phyloP scores from a whole-genome alignment of 495 filamentous ascomycete species.

The Aspergillus egyptiacus region DNA sequence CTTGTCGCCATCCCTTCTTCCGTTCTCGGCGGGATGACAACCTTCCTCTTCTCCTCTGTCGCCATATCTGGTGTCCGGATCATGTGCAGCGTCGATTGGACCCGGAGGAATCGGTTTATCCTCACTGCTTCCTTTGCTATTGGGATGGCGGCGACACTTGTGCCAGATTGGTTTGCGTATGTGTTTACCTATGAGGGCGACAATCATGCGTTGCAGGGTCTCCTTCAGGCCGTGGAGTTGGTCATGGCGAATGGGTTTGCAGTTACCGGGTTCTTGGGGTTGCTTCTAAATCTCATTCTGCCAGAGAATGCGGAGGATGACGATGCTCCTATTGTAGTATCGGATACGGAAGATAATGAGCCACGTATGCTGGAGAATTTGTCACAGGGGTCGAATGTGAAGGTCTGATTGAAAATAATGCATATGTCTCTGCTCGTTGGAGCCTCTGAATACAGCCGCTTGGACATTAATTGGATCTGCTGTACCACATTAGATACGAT shows the following conservation, averaged over 20 bases:
- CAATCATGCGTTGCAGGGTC: constrained; percentile 66
- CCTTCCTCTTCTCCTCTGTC: constrained; percentile 81
- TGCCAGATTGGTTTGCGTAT: constrained; percentile 68
- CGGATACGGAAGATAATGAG: constrained; percentile 20
- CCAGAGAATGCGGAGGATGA: constrained; percentile 70
- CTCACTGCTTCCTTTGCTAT: constrained; percentile 71
- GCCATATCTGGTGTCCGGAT: constrained; percentile 84
- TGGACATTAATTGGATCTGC: neutral
- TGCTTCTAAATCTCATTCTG: constrained; percentile 68
- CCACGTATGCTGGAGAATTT: neutral
- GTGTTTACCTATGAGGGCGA: constrained; percentile 70
- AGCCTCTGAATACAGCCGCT: neutral
- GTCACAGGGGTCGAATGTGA: neutral
- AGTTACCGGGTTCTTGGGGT: constrained; percentile 62
- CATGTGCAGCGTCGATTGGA: constrained; percentile 71
- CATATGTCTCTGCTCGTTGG: neutral
- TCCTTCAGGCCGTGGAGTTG: constrained; percentile 75
- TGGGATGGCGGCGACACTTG: constrained; percentile 76
- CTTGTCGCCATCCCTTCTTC: constrained; percentile 75
- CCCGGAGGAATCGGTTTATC: constrained; percentile 80
- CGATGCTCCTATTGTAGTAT: constrained; percentile 30
- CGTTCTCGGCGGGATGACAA: constrained; percentile 89
- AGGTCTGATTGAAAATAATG: neutral
- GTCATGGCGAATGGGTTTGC: constrained; percentile 67
- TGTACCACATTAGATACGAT: too few relatives aligned